Evolutionary conservation across 768 basidiomycete genomes (phyloP).

Genomic region (Pleurotus citrinopileatus): DNA sequence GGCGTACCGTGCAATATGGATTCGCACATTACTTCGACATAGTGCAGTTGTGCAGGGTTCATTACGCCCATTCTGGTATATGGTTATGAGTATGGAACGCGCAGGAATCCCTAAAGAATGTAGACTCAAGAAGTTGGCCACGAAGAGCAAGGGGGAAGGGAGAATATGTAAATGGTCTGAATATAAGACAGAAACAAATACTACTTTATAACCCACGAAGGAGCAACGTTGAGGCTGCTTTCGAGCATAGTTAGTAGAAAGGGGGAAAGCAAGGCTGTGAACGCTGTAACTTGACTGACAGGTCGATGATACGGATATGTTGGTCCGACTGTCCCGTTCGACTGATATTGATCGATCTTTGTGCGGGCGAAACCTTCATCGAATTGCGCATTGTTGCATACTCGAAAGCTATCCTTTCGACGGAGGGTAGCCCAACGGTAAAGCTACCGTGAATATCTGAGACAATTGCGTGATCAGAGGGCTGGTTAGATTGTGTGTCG

Average conservation of each 20-base stretch:
- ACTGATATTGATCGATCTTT: not conserved
- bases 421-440: too few relatives aligned
- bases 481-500: too few relatives aligned
- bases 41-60: slow-evolving; percentile 6
- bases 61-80: slow-evolving; percentile 1
- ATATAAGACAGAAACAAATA: too few relatives aligned
- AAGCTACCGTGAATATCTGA: too few relatives aligned
- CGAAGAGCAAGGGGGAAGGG: not conserved
- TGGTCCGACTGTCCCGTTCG: not conserved
- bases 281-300: not conserved
- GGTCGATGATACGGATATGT: not conserved
- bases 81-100: not conserved
- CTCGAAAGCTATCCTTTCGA: too few relatives aligned
- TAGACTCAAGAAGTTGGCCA: not conserved
- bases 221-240: too few relatives aligned
- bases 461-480: too few relatives aligned
- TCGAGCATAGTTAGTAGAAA: not conserved
- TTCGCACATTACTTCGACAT: slow-evolving; percentile 10
- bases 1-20: slow-evolving; percentile 2
- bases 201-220: too few relatives aligned
- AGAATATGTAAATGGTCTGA: not conserved
- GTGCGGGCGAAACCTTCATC: not conserved
- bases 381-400: too few relatives aligned
- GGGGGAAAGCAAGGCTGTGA: not conserved
- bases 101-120: not conserved